Evolutionary conservation across 306 rosid species (phyloP).

Genomic region (Crotalaria pallida): DNA sequence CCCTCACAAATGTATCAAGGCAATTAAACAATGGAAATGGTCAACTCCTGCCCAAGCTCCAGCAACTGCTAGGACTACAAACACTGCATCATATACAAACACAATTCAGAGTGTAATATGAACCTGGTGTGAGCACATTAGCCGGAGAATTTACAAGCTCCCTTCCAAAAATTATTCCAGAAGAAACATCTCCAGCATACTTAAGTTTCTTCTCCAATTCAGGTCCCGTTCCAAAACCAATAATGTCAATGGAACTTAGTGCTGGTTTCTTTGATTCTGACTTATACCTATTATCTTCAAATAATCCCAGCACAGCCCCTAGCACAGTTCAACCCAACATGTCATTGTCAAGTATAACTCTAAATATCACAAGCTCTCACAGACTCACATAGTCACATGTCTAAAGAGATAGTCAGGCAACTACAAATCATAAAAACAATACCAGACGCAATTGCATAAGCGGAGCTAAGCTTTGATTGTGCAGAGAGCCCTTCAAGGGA

Average conservation of each 20-base stretch:
- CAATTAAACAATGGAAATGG: neutral
- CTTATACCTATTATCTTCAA: constrained; percentile 78
- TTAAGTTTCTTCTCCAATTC: constrained; percentile 83
- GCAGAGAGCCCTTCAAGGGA: constrained; percentile 59
- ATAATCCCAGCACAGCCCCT: constrained; percentile 79
- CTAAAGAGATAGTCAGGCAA: neutral
- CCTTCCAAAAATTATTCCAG: constrained; percentile 79
- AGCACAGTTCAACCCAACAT: constrained; percentile 23
- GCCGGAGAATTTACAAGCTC: constrained; percentile 97
- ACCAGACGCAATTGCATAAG: constrained; percentile 88
- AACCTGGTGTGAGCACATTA: constrained; percentile 98
- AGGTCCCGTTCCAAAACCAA: constrained; percentile 89
- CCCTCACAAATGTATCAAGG: neutral
- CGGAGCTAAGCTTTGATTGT: constrained; percentile 57
- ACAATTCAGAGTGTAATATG: constrained; percentile 14
- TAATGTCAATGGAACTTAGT: constrained; percentile 64
- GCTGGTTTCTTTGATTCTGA: constrained; percentile 74
- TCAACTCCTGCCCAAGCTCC: neutral
- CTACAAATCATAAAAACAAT: constrained; percentile 15
- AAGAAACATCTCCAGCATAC: constrained; percentile 69
- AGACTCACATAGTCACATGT: too few relatives aligned
- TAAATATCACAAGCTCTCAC: constrained; percentile 13
- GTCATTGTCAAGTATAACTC: constrained; percentile 18
- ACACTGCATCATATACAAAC: neutral
- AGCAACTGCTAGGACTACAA: neutral